These are phyloP conservation scores for Suillus brevipes DNA, from an alignment of 768 basidiomycete genomes.

Conservation along the genomic window DNA sequence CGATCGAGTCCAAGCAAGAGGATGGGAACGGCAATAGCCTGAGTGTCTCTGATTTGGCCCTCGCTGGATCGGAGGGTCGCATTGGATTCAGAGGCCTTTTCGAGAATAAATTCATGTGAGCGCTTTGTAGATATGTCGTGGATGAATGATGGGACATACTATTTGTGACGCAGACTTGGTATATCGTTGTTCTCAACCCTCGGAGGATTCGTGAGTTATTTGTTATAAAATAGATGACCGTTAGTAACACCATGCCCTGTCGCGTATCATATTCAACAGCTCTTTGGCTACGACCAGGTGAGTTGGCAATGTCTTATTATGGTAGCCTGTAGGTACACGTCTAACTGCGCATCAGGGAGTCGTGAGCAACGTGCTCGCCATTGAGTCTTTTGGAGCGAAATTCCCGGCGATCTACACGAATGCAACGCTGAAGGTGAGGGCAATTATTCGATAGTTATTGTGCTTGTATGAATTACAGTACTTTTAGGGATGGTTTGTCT, in stretches of 20 bases:
- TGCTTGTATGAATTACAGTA: background rate
- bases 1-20: background rate
- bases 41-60: conserved; percentile 11
- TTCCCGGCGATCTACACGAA: conserved; percentile 34
- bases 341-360: conserved; percentile 24
- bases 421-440: conserved; percentile 26
- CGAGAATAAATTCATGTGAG: conserved; percentile 32
- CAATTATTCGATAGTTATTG: background rate
- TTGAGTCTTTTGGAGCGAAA: conserved; percentile 36
- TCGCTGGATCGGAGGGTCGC: conserved; percentile 22
- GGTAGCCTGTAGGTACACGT: background rate
- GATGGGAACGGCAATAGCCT: background rate
- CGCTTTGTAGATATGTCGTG: background rate
- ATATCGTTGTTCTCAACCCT: conserved; percentile 33
- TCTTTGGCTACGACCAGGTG: conserved; percentile 37
- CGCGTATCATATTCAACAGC: conserved; percentile 13
- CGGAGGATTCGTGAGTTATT: conserved; percentile 32
- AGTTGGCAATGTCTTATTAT: background rate
- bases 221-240: background rate
- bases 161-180: conserved; percentile 22
- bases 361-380: conserved; percentile 36
- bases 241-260: background rate
- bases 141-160: conserved; percentile 3
- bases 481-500: conserved; percentile 35
- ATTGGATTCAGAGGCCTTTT: conserved; percentile 32